Percentiles rank a stretch among this genome's conserved stretches.
Conservation (phyloP, 2,329 filamentous ascomycete species). For the Decorospora gaudefroyi region DNA sequence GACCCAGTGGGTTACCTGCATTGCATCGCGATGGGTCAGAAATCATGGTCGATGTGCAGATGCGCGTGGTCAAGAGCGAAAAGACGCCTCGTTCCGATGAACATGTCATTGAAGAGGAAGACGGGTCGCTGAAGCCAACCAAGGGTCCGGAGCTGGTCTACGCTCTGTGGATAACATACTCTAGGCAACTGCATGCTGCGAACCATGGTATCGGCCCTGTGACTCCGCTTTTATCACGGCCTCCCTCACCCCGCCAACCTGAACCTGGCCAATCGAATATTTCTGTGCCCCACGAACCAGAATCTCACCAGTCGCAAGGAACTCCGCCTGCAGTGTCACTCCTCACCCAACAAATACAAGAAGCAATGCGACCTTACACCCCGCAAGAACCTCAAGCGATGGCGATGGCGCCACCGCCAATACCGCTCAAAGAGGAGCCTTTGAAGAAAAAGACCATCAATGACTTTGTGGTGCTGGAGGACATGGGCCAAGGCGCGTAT, state of each 20-base stretch:
- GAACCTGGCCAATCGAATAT: constrained; percentile 70
- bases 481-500: constrained; percentile 98
- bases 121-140: constrained; percentile 53
- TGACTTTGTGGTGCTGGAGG: constrained; percentile 90
- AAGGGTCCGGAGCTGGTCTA: constrained; percentile 74
- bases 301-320: constrained; percentile 41
- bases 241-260: constrained; percentile 77
- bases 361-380: constrained; percentile 54
- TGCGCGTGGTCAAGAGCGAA: constrained; percentile 93
- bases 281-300: constrained; percentile 45
- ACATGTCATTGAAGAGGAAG: constrained; percentile 66
- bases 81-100: constrained; percentile 57
- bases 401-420: constrained; percentile 21
- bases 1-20: constrained; percentile 81
- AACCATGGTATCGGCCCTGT: constrained; percentile 64
- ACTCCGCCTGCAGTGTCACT: constrained; percentile 52
- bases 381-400: constrained; percentile 45
- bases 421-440: constrained; percentile 27
- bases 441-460: constrained; percentile 76
- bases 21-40: constrained; percentile 89
- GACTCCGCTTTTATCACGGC: constrained; percentile 66
- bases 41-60: constrained; percentile 92
- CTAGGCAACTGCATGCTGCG: constrained; percentile 82
- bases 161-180: constrained; percentile 97
- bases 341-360: constrained; percentile 57